Conservation (phyloP, 2,329 filamentous ascomycete species). For the Thielaviopsis punctulata region DNA sequence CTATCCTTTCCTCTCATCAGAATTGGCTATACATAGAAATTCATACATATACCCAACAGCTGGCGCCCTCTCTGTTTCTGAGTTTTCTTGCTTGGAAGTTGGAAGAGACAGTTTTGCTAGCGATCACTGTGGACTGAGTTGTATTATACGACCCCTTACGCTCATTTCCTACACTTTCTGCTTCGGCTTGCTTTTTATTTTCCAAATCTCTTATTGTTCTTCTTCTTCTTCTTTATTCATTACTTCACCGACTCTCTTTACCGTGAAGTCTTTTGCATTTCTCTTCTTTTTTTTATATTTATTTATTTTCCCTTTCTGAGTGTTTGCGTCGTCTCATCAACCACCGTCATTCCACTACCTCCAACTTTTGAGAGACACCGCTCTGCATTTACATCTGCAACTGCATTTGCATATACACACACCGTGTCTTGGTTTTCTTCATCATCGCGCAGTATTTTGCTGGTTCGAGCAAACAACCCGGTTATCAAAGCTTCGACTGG, state of each 20-base stretch:
- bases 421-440: neutral
- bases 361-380: neutral
- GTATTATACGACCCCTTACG: slow-evolving; percentile 8
- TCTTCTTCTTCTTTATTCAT: neutral
- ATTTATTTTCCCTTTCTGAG: slow-evolving; percentile 19
- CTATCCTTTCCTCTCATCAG: slow-evolving; percentile 12
- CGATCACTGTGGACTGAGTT: slow-evolving; percentile 24
- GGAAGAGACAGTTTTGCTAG: slow-evolving; percentile 20
- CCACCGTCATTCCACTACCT: neutral
- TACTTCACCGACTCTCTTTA: neutral
- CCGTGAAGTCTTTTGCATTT: neutral
- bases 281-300: neutral
- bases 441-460: neutral
- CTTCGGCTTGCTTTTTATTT: slow-evolving; percentile 5
- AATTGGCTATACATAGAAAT: slow-evolving; percentile 24
- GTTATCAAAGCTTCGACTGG: neutral
- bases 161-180: slow-evolving; percentile 11
- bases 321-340: neutral
- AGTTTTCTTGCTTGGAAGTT: slow-evolving; percentile 21
- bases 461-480: neutral
- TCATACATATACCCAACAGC: slow-evolving; percentile 29
- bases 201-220: slow-evolving; percentile 2
- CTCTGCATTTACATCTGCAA: neutral
- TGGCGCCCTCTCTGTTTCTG: slow-evolving; percentile 32
- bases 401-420: no score